A percentile compares a stretch with the other conserved stretches of the same genome.
Conservation (phyloP, 768 basidiomycete genomes). For the Cytidiella melzeri region DNA sequence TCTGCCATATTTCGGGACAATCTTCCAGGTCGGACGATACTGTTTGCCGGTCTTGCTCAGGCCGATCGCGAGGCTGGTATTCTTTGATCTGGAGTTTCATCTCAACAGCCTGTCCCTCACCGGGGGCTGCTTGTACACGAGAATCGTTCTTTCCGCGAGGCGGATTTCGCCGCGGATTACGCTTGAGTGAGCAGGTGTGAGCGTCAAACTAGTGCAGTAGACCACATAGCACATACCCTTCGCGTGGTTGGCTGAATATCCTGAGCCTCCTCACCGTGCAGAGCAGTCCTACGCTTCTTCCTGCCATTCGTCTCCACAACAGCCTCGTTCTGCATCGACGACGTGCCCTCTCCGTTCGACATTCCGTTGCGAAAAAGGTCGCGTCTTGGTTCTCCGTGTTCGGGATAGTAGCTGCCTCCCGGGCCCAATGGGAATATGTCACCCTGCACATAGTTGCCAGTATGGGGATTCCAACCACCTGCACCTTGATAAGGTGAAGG, state of each 20-base stretch:
- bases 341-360: slow-evolving; percentile 16
- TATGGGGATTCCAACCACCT: slow-evolving; percentile 34
- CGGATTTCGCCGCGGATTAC: slow-evolving; percentile 23
- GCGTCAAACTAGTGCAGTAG: background rate
- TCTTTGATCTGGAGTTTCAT: slow-evolving; percentile 23
- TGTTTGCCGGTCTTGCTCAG: slow-evolving; percentile 38
- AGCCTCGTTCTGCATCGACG: slow-evolving; percentile 7
- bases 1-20: slow-evolving; percentile 70
- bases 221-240: slow-evolving; percentile 44
- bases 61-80: slow-evolving; percentile 21
- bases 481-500: slow-evolving; percentile 33
- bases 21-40: slow-evolving; percentile 79
- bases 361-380: slow-evolving; percentile 19
- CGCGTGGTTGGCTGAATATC: slow-evolving; percentile 45
- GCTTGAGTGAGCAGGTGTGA: slow-evolving; percentile 12
- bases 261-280: slow-evolving; percentile 39
- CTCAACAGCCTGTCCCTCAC: slow-evolving; percentile 18
- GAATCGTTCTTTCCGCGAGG: slow-evolving; percentile 33
- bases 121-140: slow-evolving; percentile 15
- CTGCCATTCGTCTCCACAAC: slow-evolving; percentile 19
- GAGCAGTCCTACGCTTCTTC: slow-evolving; percentile 46
- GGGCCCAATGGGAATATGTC: slow-evolving; percentile 32
- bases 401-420: slow-evolving; percentile 31
- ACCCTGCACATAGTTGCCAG: slow-evolving; percentile 32
- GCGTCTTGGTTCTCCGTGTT: slow-evolving; percentile 26